Conservation (phyloP, 352 stramenopile genomes). For the Phytophthora pinifolia region DNA sequence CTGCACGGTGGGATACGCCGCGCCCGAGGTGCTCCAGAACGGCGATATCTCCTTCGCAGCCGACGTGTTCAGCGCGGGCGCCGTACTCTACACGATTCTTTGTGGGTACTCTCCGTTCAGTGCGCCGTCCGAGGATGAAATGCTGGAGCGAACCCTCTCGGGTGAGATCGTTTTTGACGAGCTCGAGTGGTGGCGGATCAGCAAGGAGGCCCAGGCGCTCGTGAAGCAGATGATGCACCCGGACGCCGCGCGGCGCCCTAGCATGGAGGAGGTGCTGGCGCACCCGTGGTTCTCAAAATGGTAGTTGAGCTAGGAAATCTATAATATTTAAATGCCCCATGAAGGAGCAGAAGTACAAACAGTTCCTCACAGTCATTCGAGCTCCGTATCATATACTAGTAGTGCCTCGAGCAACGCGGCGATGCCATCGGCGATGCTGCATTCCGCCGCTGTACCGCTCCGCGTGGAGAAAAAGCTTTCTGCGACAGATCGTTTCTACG, state of each 20-base stretch:
- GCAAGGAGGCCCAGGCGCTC: conserved; percentile 55
- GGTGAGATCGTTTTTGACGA: conserved; percentile 62
- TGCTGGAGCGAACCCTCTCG: conserved; percentile 46
- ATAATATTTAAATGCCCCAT: conserved; percentile 28
- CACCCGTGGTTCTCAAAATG: conserved; percentile 58
- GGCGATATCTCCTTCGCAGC: conserved; percentile 56
- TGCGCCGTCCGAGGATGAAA: conserved; percentile 57
- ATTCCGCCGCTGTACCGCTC: not conserved
- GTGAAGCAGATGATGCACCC: conserved; percentile 59
- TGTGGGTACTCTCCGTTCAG: conserved; percentile 70
- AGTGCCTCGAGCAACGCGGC: too few species aligned
- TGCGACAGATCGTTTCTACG: not conserved
- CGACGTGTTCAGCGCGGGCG: conserved; percentile 77
- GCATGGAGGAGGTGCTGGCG: conserved; percentile 68
- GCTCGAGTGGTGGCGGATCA: conserved; percentile 52
- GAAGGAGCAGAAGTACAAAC: conserved; percentile 6
- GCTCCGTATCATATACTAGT: not conserved
- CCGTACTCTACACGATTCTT: conserved; percentile 69
- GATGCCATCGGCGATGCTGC: too few species aligned
- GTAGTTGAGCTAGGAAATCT: conserved; percentile 21
- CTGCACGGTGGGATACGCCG: conserved; percentile 77
- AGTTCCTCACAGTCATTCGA: not conserved
- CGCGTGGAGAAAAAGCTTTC: not conserved
- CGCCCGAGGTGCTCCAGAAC: conserved; percentile 62
- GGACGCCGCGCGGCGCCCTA: conserved; percentile 41